Evolutionary conservation across 148 eudicot genomes (phyloP).

Genomic region (Cornus florida): DNA sequence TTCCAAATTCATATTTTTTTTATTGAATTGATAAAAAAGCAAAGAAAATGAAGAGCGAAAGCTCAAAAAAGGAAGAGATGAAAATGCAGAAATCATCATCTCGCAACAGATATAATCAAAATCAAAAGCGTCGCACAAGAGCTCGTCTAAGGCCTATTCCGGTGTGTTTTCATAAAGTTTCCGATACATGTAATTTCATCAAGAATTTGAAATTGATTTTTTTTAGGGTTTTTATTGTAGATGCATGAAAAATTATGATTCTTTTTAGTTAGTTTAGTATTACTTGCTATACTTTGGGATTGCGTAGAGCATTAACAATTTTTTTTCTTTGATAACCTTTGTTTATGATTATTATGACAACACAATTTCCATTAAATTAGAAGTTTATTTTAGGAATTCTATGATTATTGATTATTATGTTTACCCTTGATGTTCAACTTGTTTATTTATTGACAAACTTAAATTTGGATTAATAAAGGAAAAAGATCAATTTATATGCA

Average conservation of each 20-base stretch:
- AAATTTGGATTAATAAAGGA: background rate
- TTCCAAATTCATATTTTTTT: background rate
- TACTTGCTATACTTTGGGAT: background rate
- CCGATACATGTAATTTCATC: background rate
- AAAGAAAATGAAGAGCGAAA: background rate
- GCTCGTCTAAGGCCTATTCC: background rate
- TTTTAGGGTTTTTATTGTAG: background rate
- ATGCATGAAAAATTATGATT: background rate
- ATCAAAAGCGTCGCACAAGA: background rate
- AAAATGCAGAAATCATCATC: background rate
- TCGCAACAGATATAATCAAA: background rate
- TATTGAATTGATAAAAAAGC: background rate
- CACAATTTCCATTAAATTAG: background rate
- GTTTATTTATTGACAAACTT: background rate
- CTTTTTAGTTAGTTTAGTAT: background rate
- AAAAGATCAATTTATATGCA: background rate
- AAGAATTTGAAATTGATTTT: background rate
- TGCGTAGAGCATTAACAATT: background rate
- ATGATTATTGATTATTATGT: background rate
- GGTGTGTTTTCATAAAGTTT: background rate
- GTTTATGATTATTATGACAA: too few relatives aligned
- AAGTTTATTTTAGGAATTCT: background rate
- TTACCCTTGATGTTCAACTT: background rate
- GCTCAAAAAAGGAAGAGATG: background rate
- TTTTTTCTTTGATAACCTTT: background rate